Conservation (phyloP, 2,329 filamentous ascomycete species). For the Amauroascus niger region DNA sequence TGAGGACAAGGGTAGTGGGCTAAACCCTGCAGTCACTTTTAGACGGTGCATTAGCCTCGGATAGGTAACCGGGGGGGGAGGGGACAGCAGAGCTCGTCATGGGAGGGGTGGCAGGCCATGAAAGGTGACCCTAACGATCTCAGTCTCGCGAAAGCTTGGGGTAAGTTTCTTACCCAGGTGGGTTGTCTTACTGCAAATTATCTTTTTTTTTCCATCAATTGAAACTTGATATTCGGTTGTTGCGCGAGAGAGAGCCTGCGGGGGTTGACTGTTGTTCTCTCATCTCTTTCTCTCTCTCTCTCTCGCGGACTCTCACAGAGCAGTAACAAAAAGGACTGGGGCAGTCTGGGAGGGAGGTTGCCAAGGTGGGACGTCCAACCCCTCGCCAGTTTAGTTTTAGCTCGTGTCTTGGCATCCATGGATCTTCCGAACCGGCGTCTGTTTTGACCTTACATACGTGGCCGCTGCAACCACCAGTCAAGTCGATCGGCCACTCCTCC, state of each 20-base stretch:
- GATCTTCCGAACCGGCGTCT: constrained; percentile 14
- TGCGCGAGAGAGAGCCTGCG: no score
- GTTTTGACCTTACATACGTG: constrained; percentile 19
- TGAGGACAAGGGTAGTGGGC: not conserved
- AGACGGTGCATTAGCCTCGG: constrained; percentile 10
- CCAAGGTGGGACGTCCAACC: no score
- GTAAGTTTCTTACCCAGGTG: no score
- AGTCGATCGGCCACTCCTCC: constrained; percentile 9
- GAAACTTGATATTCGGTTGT: no score
- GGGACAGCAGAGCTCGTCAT: not conserved
- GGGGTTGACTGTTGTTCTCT: no score
- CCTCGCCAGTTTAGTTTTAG: no score
- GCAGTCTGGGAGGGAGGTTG: not conserved
- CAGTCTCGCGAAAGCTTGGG: no score
- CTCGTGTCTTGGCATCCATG: constrained; percentile 9
- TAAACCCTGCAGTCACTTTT: constrained; percentile 2
- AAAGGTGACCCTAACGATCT: not conserved
- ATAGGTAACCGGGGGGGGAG: constrained; percentile 3
- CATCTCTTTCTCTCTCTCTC: no score
- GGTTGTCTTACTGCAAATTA: no score
- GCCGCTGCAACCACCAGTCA: constrained; percentile 19
- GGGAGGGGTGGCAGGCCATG: not conserved
- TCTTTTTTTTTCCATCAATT: no score
- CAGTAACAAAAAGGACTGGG: no score
- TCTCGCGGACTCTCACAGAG: no score